Conservation (phyloP, 371 early-diverging fungal species). For the Apophysomyces sp. region DNA sequence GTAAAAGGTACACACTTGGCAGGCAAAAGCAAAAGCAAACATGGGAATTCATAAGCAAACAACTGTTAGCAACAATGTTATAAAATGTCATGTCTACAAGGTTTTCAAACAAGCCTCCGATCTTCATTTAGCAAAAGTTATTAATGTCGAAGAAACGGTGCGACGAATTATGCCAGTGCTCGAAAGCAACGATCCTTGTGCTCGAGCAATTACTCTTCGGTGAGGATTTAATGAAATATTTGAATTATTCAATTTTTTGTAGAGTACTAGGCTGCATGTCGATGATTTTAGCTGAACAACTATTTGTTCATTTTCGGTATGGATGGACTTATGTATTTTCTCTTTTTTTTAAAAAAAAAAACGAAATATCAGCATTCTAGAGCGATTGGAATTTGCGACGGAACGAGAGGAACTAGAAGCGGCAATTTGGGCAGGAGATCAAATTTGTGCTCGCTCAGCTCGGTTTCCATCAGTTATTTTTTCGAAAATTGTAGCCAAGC, state of each 20-base stretch:
- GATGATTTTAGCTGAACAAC: slow-evolving; percentile 48
- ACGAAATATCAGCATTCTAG: slow-evolving; percentile 30
- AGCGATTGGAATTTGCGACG: slow-evolving; percentile 42
- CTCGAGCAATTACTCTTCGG: slow-evolving; percentile 58
- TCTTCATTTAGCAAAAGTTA: slow-evolving; percentile 49
- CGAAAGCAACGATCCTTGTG: slow-evolving; percentile 53
- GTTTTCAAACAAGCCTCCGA: slow-evolving; percentile 49
- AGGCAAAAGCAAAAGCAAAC: neutral
- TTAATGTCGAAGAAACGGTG: slow-evolving; percentile 56
- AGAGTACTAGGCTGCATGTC: slow-evolving; percentile 62
- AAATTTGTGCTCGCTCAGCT: slow-evolving; percentile 51
- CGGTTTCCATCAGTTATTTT: slow-evolving; percentile 52
- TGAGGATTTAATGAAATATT: slow-evolving; percentile 12
- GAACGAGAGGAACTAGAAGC: slow-evolving; percentile 57
- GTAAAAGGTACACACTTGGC: slow-evolving; percentile 33
- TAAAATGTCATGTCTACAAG: slow-evolving; percentile 53
- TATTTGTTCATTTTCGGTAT: slow-evolving; percentile 62
- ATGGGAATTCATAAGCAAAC: neutral
- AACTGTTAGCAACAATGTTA: slow-evolving; percentile 48
- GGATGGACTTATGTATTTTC: neutral
- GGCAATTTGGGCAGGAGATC: slow-evolving; percentile 58
- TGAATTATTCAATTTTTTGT: neutral
- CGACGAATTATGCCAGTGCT: slow-evolving; percentile 51
- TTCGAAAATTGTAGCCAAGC: slow-evolving; percentile 26
- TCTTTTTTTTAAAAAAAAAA: too few species aligned